Evolutionary conservation across 108 stramenopile genomes (phyloP).

Genomic region (Schizochytrium sp.): DNA sequence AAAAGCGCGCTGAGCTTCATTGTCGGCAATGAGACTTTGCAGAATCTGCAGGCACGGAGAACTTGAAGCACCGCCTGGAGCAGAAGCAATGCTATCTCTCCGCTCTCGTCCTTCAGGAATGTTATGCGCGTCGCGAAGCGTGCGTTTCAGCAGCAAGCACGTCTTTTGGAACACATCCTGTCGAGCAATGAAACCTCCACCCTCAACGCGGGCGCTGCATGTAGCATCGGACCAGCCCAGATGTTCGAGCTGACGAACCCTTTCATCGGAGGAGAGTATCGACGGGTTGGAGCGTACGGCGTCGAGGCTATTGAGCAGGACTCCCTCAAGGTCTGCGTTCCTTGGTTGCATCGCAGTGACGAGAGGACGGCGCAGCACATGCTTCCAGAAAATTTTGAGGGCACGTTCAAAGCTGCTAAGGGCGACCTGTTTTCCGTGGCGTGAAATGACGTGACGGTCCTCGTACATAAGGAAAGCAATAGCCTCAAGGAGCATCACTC

Average conservation of each 20-base stretch:
- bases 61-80: neutral
- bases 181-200: neutral
- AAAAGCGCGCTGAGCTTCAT: neutral
- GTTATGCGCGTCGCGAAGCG: neutral
- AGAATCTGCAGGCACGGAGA: neutral
- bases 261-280: neutral
- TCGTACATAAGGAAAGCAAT: neutral
- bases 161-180: neutral
- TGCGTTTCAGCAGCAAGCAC: neutral
- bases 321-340: neutral
- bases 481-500: neutral
- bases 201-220: neutral
- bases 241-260: neutral
- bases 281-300: neutral
- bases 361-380: neutral
- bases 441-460: neutral
- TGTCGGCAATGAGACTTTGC: neutral
- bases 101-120: neutral
- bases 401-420: neutral
- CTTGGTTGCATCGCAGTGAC: neutral
- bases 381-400: neutral
- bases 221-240: neutral
- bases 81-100: neutral
- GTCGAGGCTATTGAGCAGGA: neutral
- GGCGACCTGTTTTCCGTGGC: neutral